Evolutionary conservation across 73 alveolate species (phyloP), one percentile per base, ranked within the genome.

Genomic region (Paramecium primaurelia): DNA sequence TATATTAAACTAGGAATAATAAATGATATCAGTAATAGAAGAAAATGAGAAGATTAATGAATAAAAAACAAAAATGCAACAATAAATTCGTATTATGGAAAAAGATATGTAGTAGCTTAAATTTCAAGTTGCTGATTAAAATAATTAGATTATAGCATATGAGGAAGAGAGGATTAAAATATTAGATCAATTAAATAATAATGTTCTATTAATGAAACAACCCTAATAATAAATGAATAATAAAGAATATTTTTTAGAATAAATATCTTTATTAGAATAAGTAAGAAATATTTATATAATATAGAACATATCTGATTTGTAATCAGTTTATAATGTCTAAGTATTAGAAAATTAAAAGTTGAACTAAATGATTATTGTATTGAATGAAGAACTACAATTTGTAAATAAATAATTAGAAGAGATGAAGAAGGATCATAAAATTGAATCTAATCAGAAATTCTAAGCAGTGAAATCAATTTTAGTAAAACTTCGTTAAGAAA

Each of bases 11-110:
- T 80, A 80, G 91, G 91, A 80, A 47, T 42, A 42, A 44, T 12
- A 80, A 80, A 80, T 80, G 18, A 14, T 45, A 14, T 25, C 47
- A 80, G 91, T 80, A 45, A 44, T 80, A 18, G 91, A 80, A 1
- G 91, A 80, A 28, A 80, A 80, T 49, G 91, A 80, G 30, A 42
- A 73, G 9, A 8, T 80, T 0, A 80, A 80, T 80, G 58, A 80
- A 12, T 4, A 14, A 22, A 20, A 20, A 26, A 4, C 4, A 12
- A 18, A 80, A 45, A 42, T 80, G 44, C 32, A 54, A 54, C 1
- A 16, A 54, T 54, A 54, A 54, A 54, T 54, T 14, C 11, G 14
- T 54, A 54, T 2, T 54, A 18, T 54, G 47, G 59, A 73, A 40
- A 73, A 40, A 12, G 34, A 73, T 34, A 16, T 37, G 1, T 30